phyloP scores from a whole-genome alignment of 2,329 filamentous ascomycete genomes.

The Malbranchea zuffiana region DNA sequence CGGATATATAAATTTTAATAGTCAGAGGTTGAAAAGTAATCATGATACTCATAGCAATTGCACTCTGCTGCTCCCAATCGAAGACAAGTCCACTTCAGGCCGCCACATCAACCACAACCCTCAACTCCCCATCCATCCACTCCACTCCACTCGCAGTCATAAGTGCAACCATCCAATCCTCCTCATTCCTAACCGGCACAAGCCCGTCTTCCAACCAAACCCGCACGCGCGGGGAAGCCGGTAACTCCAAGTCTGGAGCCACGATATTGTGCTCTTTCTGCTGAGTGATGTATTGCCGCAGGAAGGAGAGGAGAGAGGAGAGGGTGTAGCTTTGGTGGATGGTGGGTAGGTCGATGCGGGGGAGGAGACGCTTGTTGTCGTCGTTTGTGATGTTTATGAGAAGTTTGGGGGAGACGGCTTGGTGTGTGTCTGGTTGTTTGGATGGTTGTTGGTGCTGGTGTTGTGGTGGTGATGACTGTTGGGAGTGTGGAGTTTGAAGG shows the following conservation, averaged over 20 bases:
- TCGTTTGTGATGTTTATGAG: slow-evolving; percentile 29
- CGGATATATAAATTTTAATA: no score
- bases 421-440: slow-evolving; percentile 3
- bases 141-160: slow-evolving; percentile 33
- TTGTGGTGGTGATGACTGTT: background rate
- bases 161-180: slow-evolving; percentile 37
- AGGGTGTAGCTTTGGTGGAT: slow-evolving; percentile 20
- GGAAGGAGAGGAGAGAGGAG: slow-evolving; percentile 22
- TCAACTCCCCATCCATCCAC: slow-evolving; percentile 39
- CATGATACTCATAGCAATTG: no score
- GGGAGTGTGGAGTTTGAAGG: slow-evolving; percentile 1
- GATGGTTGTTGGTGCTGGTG: background rate
- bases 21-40: no score
- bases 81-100: no score
- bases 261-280: slow-evolving; percentile 10
- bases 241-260: slow-evolving; percentile 9
- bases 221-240: slow-evolving; percentile 21
- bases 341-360: slow-evolving; percentile 28
- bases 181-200: slow-evolving; percentile 28
- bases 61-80: no score
- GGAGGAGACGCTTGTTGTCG: slow-evolving; percentile 28
- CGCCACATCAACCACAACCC: slow-evolving; percentile 32
- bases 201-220: slow-evolving; percentile 36
- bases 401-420: slow-evolving; percentile 14
- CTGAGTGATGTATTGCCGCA: slow-evolving; percentile 21